Conservation (phyloP, 352 stramenopile genomes). For the Phytopythium chamaehyphon region DNA sequence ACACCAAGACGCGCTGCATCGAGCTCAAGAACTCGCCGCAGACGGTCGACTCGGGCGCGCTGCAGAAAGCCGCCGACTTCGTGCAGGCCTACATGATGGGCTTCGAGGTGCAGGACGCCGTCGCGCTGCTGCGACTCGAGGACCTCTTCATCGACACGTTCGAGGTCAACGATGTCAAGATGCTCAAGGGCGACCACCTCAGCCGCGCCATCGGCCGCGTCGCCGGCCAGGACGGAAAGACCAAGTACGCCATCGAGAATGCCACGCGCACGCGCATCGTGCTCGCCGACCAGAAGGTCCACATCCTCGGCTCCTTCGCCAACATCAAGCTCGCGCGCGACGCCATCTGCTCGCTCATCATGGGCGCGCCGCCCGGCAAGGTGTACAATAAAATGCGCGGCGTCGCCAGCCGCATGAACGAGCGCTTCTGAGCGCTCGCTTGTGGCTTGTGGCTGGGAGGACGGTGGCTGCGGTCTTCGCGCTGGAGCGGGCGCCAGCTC, state of each 20-base stretch:
- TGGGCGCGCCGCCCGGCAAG: conserved; percentile 98
- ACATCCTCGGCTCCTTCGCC: conserved; percentile 97
- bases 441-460: not conserved
- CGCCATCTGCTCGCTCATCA: conserved; percentile 88
- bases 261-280: conserved; percentile 98
- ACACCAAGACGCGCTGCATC: conserved; percentile 98
- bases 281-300: conserved; percentile 97
- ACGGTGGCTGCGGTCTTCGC: too few relatives aligned
- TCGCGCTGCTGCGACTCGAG: conserved; percentile 98
- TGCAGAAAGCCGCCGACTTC: conserved; percentile 98
- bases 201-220: conserved; percentile 98
- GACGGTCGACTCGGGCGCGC: conserved; percentile 91
- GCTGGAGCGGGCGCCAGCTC: too few relatives aligned
- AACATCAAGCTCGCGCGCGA: conserved; percentile 98
- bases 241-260: conserved; percentile 99
- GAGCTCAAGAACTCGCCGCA: conserved; percentile 96
- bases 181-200: conserved; percentile 98
- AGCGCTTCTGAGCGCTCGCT: conserved; percentile 82
- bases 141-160: conserved; percentile 99
- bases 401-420: conserved; percentile 98
- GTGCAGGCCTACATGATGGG: conserved; percentile 99
- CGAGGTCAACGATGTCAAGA: conserved; percentile 97
- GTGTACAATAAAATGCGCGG: conserved; percentile 99
- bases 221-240: conserved; percentile 99
- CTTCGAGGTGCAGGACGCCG: conserved; percentile 97